These are phyloP conservation scores for Postia placenta DNA, from an alignment of 768 basidiomycete genomes.

Conservation along the genomic window DNA sequence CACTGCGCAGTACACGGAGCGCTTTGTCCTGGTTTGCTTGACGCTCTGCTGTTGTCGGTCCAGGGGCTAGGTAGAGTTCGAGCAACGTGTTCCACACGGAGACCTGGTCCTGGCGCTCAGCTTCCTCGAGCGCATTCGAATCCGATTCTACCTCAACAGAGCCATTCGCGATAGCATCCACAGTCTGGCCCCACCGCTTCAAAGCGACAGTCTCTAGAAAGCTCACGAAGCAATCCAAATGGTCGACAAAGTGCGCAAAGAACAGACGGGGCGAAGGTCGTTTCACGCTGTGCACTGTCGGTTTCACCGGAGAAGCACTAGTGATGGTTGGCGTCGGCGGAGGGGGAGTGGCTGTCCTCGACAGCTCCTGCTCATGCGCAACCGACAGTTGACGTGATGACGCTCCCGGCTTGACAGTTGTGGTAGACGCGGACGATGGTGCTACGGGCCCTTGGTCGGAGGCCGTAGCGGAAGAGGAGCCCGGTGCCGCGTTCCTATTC, in stretches of 20 bases:
- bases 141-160: conserved; percentile 11
- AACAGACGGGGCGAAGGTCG: conserved; percentile 79
- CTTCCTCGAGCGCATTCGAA: conserved; percentile 34
- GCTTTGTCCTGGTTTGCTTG: conserved; percentile 49
- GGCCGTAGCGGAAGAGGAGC: conserved; percentile 29
- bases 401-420: conserved; percentile 4
- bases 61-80: conserved; percentile 82
- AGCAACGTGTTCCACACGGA: conserved; percentile 95
- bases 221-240: conserved; percentile 71
- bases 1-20: conserved; percentile 58
- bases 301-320: conserved; percentile 9
- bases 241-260: conserved; percentile 93
- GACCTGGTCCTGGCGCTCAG: conserved; percentile 62
- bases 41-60: conserved; percentile 16
- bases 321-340: conserved; percentile 16
- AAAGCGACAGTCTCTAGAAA: conserved; percentile 86
- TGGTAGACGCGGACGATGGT: conserved; percentile 14
- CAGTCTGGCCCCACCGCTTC: conserved; percentile 72
- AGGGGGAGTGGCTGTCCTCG: conserved; percentile 23
- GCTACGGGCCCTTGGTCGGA: conserved; percentile 7
- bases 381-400: conserved; percentile 32
- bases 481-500: conserved; percentile 40
- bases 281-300: conserved; percentile 32
- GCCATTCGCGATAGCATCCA: conserved; percentile 34
- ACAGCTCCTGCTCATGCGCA: conserved; percentile 22